Evolutionary conservation across 257 asterid genomes (phyloP).

Genomic region (Linderniella brevidens): DNA sequence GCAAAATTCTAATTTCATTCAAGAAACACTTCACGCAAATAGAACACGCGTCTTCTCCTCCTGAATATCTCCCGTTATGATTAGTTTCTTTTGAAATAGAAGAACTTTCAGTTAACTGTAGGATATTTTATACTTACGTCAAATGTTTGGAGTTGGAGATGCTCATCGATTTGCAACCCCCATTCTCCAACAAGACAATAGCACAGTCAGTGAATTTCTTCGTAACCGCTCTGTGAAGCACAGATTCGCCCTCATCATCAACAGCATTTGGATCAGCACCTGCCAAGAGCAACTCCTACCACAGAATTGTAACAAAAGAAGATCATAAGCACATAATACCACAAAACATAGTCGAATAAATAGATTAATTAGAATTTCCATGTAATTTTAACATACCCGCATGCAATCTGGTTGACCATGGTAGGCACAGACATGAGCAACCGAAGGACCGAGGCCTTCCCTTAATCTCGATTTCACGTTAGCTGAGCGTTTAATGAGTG

Average conservation of each 20-base stretch:
- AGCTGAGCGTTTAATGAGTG: slow-evolving; percentile 68
- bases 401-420: slow-evolving; percentile 99
- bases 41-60: too few species aligned
- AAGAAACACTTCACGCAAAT: too few species aligned
- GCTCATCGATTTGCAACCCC: slow-evolving; percentile 93
- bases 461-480: slow-evolving; percentile 84
- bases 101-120: too few species aligned
- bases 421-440: slow-evolving; percentile 98
- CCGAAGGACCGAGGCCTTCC: slow-evolving; percentile 97
- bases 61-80: too few species aligned
- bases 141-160: slow-evolving; percentile 63
- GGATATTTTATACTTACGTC: slow-evolving; percentile 50
- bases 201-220: slow-evolving; percentile 93
- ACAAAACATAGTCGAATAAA: too few species aligned
- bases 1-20: too few species aligned
- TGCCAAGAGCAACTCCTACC: slow-evolving; percentile 73
- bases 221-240: slow-evolving; percentile 93
- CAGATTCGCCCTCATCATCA: slow-evolving; percentile 97
- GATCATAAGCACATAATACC: slow-evolving; percentile 7
- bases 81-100: too few species aligned
- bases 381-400: slow-evolving; percentile 41
- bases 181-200: slow-evolving; percentile 77
- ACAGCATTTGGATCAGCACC: slow-evolving; percentile 99
- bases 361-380: too few species aligned
- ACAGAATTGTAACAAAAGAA: slow-evolving; percentile 14